These are phyloP conservation scores for Nowakowskiella sp. DNA, from an alignment of 192 early-diverging fungal genomes.

Conservation along the genomic window DNA sequence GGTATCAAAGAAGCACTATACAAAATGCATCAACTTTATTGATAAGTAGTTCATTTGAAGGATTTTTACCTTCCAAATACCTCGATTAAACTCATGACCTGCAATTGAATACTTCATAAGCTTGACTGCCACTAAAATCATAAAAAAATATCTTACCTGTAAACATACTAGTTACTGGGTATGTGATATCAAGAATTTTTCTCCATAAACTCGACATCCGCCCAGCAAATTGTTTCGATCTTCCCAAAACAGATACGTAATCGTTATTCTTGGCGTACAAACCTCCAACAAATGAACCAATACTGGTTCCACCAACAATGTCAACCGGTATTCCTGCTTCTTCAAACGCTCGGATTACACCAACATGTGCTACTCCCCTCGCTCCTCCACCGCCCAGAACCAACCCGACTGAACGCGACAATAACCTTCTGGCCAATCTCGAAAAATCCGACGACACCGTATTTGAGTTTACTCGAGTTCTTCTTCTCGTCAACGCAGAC, in stretches of 20 bases:
- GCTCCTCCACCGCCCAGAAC: slow-evolving; percentile 97
- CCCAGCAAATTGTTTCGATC: slow-evolving; percentile 74
- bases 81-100: slow-evolving; percentile 93
- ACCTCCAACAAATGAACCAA: slow-evolving; percentile 92
- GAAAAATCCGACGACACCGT: slow-evolving; percentile 54
- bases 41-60: not conserved
- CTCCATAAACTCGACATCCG: slow-evolving; percentile 80
- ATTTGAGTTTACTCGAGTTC: no score
- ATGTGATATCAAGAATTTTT: slow-evolving; percentile 87
- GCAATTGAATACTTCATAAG: slow-evolving; percentile 6
- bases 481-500: no score
- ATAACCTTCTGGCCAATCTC: slow-evolving; percentile 83
- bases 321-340: slow-evolving; percentile 97
- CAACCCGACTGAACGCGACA: slow-evolving; percentile 83
- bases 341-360: slow-evolving; percentile 87
- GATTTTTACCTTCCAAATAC: slow-evolving; percentile 81
- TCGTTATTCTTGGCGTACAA: slow-evolving; percentile 86
- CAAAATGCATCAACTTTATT: not conserved
- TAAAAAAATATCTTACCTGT: slow-evolving; percentile 46
- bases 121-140: not conserved
- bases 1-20: slow-evolving; percentile 64
- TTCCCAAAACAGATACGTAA: slow-evolving; percentile 76
- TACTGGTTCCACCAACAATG: slow-evolving; percentile 95
- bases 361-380: slow-evolving; percentile 86
- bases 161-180: slow-evolving; percentile 84